Percentiles rank a stretch among this genome's conserved stretches.
Conservation (phyloP, 495 filamentous ascomycete genomes). For the Aspergillus coremiiformis region DNA sequence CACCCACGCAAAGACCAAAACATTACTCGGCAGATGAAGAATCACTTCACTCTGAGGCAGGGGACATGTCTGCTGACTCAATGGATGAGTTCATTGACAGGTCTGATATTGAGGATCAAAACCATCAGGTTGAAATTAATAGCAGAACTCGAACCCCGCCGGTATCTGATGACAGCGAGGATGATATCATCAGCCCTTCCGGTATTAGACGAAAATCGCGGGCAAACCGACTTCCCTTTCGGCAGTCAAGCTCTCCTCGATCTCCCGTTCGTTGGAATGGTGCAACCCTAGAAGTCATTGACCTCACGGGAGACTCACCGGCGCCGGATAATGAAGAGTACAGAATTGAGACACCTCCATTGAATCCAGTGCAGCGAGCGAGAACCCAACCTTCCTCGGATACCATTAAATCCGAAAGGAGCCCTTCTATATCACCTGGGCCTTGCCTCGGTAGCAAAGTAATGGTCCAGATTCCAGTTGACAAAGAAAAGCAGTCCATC, state of each 20-base stretch:
- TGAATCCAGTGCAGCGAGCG: conserved; percentile 18
- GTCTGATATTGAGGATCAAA: conserved; percentile 5
- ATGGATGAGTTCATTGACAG: conserved; percentile 41
- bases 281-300: conserved; percentile 14
- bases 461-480: not conserved
- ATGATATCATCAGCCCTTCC: conserved; percentile 21
- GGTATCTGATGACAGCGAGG: conserved; percentile 23
- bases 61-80: conserved; percentile 34
- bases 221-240: conserved; percentile 1
- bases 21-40: conserved; percentile 35
- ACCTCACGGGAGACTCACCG: conserved; percentile 26
- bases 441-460: conserved; percentile 8
- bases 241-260: conserved; percentile 9
- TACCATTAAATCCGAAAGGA: conserved; percentile 1
- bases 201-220: conserved; percentile 11
- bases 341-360: conserved; percentile 20
- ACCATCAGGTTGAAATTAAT: not conserved
- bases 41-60: conserved; percentile 23
- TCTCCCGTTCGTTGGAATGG: not conserved
- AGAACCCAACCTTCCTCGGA: not conserved
- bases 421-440: conserved; percentile 11
- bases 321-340: conserved; percentile 15
- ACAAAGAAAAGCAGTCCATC: not conserved
- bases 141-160: conserved; percentile 15
- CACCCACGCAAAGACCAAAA: conserved; percentile 12